phyloP scores from a whole-genome alignment of 176 grass and related monocot species.

The Musa troglodytarum region DNA sequence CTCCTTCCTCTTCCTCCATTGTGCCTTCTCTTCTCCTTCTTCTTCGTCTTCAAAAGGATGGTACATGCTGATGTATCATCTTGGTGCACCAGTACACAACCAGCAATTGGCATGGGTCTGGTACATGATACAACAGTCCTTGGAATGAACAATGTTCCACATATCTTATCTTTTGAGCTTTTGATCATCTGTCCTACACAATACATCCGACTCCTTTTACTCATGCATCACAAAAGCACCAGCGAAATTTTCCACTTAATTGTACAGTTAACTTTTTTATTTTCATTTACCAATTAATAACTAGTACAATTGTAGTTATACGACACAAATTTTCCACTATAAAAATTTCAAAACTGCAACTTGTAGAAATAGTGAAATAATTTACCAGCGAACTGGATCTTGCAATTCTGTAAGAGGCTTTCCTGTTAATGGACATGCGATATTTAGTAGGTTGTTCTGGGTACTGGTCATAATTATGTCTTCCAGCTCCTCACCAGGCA shows the following conservation, averaged over 20 bases:
- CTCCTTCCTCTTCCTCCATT: no score
- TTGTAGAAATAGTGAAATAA: neutral
- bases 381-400: conserved; percentile 80
- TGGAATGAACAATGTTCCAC: no score
- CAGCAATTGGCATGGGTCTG: no score
- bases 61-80: no score
- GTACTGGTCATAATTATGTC: conserved; percentile 87
- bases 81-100: no score
- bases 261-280: no score
- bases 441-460: conserved; percentile 48
- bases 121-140: no score
- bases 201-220: neutral
- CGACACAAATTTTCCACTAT: neutral
- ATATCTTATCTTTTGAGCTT: no score
- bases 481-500: conserved; percentile 96
- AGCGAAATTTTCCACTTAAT: no score
- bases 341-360: neutral
- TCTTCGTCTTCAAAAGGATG: no score
- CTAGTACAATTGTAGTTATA: neutral
- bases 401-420: conserved; percentile 60
- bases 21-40: no score
- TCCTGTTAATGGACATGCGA: conserved; percentile 60
- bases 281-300: neutral
- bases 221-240: neutral
- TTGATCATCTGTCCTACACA: no score